These are phyloP conservation scores for Oryza meridionalis DNA, from an alignment of 176 grass and related monocot species.

Conservation along the genomic window DNA sequence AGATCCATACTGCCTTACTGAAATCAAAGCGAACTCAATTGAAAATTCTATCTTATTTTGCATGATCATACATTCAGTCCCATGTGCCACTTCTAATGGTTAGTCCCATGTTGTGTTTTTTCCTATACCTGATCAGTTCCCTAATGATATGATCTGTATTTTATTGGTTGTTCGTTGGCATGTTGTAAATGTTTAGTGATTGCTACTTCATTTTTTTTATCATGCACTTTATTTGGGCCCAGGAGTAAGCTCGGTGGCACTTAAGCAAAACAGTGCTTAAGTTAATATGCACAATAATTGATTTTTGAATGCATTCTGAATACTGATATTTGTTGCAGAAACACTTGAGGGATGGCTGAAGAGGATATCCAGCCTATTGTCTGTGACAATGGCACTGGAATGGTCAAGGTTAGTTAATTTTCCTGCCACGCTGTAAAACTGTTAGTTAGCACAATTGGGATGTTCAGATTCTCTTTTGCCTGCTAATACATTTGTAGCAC, in stretches of 20 bases:
- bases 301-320: not conserved
- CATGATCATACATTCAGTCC: not conserved
- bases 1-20: not conserved
- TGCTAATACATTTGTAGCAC: not conserved
- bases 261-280: not conserved
- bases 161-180: not conserved
- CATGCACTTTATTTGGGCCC: not conserved
- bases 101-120: not conserved
- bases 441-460: not conserved
- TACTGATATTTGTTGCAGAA: slow-evolving; percentile 27
- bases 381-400: slow-evolving; percentile 92
- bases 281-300: not conserved
- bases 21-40: not conserved
- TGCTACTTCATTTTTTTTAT: not conserved
- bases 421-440: not conserved
- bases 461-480: not conserved
- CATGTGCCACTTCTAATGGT: not conserved
- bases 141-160: not conserved
- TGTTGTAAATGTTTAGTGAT: not conserved
- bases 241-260: not conserved
- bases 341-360: slow-evolving; percentile 66
- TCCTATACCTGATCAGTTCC: not conserved
- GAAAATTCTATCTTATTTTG: not conserved
- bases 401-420: slow-evolving; percentile 73
- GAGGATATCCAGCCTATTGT: slow-evolving; percentile 86